Base-by-base conservation (phyloP, 1,139 yeast genomes). In the Debaryomyces robertsiae region DNA sequence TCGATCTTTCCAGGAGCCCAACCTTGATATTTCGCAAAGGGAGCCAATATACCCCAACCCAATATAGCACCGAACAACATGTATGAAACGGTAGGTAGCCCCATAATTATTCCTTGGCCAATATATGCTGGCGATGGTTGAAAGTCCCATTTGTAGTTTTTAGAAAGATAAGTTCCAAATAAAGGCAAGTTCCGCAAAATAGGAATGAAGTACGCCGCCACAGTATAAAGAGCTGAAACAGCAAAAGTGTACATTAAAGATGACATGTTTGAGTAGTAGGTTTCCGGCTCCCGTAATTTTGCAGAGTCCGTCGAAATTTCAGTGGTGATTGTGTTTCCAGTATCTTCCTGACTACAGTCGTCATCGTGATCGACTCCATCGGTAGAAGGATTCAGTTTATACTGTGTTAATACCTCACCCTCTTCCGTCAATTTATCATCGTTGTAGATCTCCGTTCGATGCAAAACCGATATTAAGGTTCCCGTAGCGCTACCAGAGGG, bases 31-130 rank as follows among this genome's bases (percentile, higher is more conserved):
- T 84, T 75, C 1, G 95, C 82, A 45, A 87, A 48, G 1, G 98
- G 98, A 0, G 95, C 94, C 23, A 93, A 66, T 1, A 93, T 65
- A 0, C 79, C 96, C 98, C 98, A 93, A 0, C 98, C 98, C 4
- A 91, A 54, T 2, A 93, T 50, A 13, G 95, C 83, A 2, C 98
- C 98, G 53, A 89, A 76, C 32, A 93, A 66, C 98, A 93, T 93
- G 47, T 91, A 87, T 3, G 88, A 74, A 0, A 91, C 95, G 0
- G 98, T 91, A 2, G 93, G 90, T 6, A 89, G 67, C 0, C 98
- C 98, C 98, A 93, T 93, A 42, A 93, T 93, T 32, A 93, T 90
- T 3, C 98, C 98, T 62, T 93, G 98, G 2, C 98, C 98, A 30
- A 93, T 77, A 59, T 93, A 93, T 0, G 98, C 98, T 0, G 98